These are phyloP conservation scores for Aspergillus persii DNA, from an alignment of 2,329 filamentous ascomycete species.

Conservation along the genomic window DNA sequence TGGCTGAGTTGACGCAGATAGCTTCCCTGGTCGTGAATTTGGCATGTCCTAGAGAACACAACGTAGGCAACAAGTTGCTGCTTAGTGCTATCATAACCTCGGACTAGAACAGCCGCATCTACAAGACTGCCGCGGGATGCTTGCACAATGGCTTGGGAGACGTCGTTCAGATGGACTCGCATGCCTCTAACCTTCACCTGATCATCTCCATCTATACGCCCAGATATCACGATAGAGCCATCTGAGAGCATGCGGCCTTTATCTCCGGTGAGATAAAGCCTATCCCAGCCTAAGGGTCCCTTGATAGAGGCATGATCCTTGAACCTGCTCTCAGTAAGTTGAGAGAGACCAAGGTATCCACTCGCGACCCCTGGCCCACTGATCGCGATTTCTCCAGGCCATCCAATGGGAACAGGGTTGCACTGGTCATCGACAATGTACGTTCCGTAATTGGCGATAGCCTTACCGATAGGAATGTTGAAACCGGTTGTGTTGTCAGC, in stretches of 20 bases:
- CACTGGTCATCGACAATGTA: constrained; percentile 6
- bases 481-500: background rate
- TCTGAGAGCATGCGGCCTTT: constrained; percentile 8
- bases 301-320: background rate
- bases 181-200: constrained; percentile 10
- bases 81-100: background rate
- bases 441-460: constrained; percentile 7
- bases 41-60: constrained; percentile 3
- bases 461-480: constrained; percentile 5
- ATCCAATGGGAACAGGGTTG: constrained; percentile 7
- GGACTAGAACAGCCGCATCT: constrained; percentile 4
- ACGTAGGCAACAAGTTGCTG: constrained; percentile 7
- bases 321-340: constrained; percentile 4
- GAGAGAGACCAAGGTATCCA: constrained; percentile 1
- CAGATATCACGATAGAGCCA: constrained; percentile 7
- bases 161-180: constrained; percentile 8
- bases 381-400: constrained; percentile 8
- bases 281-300: background rate
- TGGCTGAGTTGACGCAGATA: constrained; percentile 7
- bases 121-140: constrained; percentile 1
- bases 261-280: constrained; percentile 8
- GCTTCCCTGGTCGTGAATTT: background rate
- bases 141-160: constrained; percentile 5
- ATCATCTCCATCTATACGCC: constrained; percentile 8
- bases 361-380: constrained; percentile 5